Evolutionary conservation across 768 basidiomycete genomes (phyloP).

Genomic region (Floccularia luteovirens): DNA sequence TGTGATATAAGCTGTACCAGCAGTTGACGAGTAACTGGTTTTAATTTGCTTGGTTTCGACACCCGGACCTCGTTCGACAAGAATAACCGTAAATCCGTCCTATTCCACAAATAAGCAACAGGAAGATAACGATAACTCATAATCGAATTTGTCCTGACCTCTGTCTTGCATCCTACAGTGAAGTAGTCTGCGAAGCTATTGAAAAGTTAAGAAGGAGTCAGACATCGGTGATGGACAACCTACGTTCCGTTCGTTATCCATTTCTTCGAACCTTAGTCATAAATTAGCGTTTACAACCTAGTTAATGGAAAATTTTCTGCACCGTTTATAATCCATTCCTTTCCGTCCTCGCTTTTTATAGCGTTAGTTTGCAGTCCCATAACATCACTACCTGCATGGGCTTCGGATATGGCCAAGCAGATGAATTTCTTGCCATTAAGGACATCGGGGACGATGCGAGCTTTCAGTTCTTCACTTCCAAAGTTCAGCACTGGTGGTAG

Average conservation of each 20-base stretch:
- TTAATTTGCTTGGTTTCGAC: conserved; percentile 66
- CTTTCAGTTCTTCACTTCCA: conserved; percentile 55
- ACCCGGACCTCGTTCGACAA: conserved; percentile 64
- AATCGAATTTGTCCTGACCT: conserved; percentile 15
- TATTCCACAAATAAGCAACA: conserved; percentile 15
- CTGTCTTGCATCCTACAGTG: conserved; percentile 68
- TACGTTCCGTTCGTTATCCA: conserved; percentile 78
- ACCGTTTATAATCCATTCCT: conserved; percentile 78
- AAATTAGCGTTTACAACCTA: no score
- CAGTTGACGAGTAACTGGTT: conserved; percentile 58
- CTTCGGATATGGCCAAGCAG: conserved; percentile 83
- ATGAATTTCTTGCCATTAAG: conserved; percentile 78
- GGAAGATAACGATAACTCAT: background rate
- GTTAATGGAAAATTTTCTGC: conserved; percentile 1
- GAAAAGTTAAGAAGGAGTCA: background rate
- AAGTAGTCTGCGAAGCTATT: conserved; percentile 52
- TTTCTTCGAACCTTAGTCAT: conserved; percentile 55
- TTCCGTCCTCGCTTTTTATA: conserved; percentile 73
- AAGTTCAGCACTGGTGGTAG: conserved; percentile 90
- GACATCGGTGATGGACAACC: conserved; percentile 16
- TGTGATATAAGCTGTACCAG: conserved; percentile 81
- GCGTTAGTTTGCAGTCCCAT: conserved; percentile 73
- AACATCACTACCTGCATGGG: conserved; percentile 84
- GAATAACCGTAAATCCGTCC: conserved; percentile 70
- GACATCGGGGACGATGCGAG: conserved; percentile 57